These are phyloP conservation scores for Mycocentrospora acerina DNA, from an alignment of 2,329 filamentous ascomycete species.

Conservation along the genomic window DNA sequence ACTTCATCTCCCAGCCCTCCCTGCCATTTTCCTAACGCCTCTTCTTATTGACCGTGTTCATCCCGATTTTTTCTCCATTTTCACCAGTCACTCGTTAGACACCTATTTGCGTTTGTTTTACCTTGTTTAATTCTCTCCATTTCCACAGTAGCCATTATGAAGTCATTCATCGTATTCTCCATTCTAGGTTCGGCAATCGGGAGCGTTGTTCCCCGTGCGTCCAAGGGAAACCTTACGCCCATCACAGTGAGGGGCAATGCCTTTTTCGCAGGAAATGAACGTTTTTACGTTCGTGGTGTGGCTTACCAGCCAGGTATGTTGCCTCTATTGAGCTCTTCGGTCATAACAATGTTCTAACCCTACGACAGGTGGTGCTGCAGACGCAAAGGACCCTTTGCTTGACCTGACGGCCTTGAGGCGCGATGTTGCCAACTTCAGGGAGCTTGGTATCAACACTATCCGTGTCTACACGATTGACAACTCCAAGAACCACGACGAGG, in stretches of 20 bases:
- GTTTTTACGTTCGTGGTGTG: constrained; percentile 62
- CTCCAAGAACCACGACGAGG: constrained; percentile 75
- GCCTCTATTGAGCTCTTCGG: too few species aligned
- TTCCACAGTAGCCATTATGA: constrained; percentile 27
- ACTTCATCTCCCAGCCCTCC: constrained; percentile 21
- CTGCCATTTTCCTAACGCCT: constrained; percentile 23
- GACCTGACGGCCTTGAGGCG: constrained; percentile 69
- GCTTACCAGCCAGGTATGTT: constrained; percentile 65
- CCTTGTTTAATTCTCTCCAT: constrained; percentile 30
- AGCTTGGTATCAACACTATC: constrained; percentile 85
- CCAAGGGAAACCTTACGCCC: constrained; percentile 49
- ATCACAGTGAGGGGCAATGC: constrained; percentile 64
- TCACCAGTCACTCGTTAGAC: constrained; percentile 43
- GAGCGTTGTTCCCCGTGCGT: constrained; percentile 27
- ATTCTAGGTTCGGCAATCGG: constrained; percentile 27
- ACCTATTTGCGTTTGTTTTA: constrained; percentile 21
- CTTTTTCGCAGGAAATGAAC: constrained; percentile 62
- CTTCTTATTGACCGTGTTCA: constrained; percentile 28
- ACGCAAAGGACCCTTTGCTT: constrained; percentile 69
- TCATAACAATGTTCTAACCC: constrained; percentile 12
- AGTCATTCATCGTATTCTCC: constrained; percentile 30
- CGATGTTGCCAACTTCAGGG: constrained; percentile 78
- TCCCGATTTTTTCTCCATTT: constrained; percentile 17
- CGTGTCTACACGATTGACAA: constrained; percentile 94
- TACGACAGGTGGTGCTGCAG: constrained; percentile 45